A percentile compares a stretch with the other conserved stretches of the same genome.
These are phyloP conservation scores for Euptelea pleiosperma DNA, from an alignment of 164 flowering plant species.

Conservation along the genomic window DNA sequence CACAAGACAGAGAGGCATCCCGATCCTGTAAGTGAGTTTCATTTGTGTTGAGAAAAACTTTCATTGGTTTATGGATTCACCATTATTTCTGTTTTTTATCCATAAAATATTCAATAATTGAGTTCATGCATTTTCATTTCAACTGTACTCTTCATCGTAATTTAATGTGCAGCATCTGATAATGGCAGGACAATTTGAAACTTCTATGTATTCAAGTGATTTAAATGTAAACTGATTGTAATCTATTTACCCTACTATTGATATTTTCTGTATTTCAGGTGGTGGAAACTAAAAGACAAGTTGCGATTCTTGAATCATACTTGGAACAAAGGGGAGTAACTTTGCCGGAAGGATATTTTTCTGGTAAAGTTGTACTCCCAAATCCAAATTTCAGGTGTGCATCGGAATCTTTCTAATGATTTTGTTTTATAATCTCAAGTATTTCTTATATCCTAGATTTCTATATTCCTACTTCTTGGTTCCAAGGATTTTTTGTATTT, in stretches of 20 bases:
- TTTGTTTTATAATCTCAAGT: background rate
- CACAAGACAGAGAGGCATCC: conserved; percentile 45
- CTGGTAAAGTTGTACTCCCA: conserved; percentile 70
- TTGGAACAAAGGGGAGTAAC: conserved; percentile 84
- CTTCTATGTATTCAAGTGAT: too few species aligned
- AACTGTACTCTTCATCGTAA: too few species aligned
- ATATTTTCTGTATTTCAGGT: conserved; percentile 40
- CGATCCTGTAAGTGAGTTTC: conserved; percentile 59
- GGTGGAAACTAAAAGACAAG: conserved; percentile 48
- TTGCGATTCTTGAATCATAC: conserved; percentile 77
- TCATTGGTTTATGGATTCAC: too few species aligned
- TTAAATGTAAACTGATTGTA: too few species aligned
- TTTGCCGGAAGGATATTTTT: conserved; percentile 68
- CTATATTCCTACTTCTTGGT: background rate
- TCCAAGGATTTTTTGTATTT: too few species aligned
- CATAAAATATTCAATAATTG: too few species aligned
- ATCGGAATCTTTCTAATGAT: background rate
- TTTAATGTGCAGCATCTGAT: too few species aligned
- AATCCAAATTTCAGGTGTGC: conserved; percentile 71
- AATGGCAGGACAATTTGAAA: too few species aligned
- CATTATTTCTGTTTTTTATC: too few species aligned
- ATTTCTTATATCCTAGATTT: background rate
- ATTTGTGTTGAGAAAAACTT: too few species aligned
- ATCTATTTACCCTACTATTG: background rate
- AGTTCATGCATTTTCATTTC: background rate